Evolutionary conservation across 306 rosid species (phyloP), one percentile per base, ranked within the genome.

Genomic region (Lotus japonicus): DNA sequence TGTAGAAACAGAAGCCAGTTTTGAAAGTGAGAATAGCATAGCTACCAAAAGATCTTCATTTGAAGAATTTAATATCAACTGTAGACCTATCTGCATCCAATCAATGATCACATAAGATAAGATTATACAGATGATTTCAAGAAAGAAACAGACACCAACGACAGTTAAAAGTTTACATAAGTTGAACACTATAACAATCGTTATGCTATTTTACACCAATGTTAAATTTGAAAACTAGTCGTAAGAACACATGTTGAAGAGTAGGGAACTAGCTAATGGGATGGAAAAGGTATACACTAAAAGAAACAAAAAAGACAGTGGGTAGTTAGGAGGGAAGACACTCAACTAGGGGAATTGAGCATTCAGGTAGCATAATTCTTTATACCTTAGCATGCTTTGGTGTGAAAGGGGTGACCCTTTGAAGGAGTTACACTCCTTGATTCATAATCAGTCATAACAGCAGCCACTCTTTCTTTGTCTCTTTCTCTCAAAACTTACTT

Each of bases 1-100:
- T 41, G 82, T 79, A 7, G 81, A 85, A 60, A 59, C 18, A 68
- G 86, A 86, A 73, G 87, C 84, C 50, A 88, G 77, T 69, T 86
- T 87, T 52, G 98, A 71, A 64, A 94, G 84, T 9, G 98, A 88
- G 74, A 85, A 41, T 51, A 90, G 66, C 97, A 88, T 81, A 49
- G 80, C 79, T 17, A 84, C 83, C 77, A 66, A 80, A 69, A 68
- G 66, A 42, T 81, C 86, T 68, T 90, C 92, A 16, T 83, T 84
- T 11, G 83, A 51, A 52, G 85, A 64, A 49, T 80, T 78, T 36
- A 59, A 67, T 60, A 88, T 43, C 44, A 94, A 62, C 68, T 80
- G 81, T 58, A 75, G 53, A 75, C 96, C 95, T 49, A 75, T 72
- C 98, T 94, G 86, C 60, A 74, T 74, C 17, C 55, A 63, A 66